These are phyloP conservation scores for Francoa sonchifolia DNA, from an alignment of 441 rosid species.

Conservation along the genomic window DNA sequence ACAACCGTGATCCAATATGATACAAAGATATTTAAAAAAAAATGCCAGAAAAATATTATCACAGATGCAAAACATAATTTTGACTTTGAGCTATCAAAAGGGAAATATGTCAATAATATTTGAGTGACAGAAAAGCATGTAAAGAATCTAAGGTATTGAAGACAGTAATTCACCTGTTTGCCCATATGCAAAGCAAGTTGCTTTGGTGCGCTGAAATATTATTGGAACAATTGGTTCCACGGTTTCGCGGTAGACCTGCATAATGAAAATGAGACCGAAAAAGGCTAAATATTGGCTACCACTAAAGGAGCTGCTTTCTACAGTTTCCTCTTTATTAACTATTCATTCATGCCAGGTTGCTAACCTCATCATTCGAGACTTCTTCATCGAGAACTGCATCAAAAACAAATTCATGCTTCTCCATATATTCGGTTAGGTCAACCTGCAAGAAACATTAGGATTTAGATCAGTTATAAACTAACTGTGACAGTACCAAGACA, in stretches of 20 bases:
- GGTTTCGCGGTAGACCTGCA: conserved; percentile 80
- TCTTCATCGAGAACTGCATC: conserved; percentile 91
- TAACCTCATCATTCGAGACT: conserved; percentile 93
- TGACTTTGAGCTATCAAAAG: neutral
- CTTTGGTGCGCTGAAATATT: conserved; percentile 86
- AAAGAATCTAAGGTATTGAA: too few relatives aligned
- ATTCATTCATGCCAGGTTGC: conserved; percentile 6
- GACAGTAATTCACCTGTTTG: conserved; percentile 99
- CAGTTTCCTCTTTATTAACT: conserved; percentile 1
- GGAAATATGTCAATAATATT: too few relatives aligned
- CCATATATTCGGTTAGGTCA: conserved; percentile 87
- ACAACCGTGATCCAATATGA: conserved; percentile 5
- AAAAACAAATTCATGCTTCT: conserved; percentile 90
- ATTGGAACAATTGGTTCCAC: conserved; percentile 97
- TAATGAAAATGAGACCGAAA: conserved; percentile 10
- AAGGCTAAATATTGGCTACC: conserved; percentile 1
- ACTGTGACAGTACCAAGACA: neutral
- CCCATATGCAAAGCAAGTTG: conserved; percentile 98
- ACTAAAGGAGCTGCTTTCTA: neutral
- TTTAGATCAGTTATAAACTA: neutral
- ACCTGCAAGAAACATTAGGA: conserved; percentile 46
- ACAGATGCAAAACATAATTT: too few relatives aligned
- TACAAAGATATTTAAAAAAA: neutral
- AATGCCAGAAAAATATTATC: neutral
- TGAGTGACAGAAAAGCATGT: too few relatives aligned